Evolutionary conservation across 2,329 filamentous ascomycete species (phyloP).

Genomic region (Myriosclerotinia curreyana): DNA sequence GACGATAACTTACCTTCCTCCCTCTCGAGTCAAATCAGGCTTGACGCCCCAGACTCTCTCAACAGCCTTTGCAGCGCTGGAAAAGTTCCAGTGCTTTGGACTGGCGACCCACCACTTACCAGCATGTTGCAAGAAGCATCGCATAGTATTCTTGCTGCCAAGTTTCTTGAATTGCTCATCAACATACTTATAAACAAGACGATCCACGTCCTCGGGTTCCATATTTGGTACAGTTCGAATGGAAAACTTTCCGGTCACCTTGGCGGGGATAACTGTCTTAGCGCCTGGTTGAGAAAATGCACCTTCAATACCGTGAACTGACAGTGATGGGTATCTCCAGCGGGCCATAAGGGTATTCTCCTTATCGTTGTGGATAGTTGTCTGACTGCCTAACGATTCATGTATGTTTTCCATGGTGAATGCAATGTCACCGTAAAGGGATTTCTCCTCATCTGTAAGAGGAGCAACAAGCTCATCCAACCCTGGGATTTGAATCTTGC

Average conservation of each 20-base stretch:
- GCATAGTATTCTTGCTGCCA: conserved; percentile 86
- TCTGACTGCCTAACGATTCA: conserved; percentile 85
- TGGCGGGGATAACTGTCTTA: conserved; percentile 98
- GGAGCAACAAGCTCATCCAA: conserved; percentile 91
- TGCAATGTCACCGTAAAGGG: conserved; percentile 82
- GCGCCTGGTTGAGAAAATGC: conserved; percentile 90
- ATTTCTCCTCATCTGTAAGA: conserved; percentile 79
- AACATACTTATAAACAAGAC: conserved; percentile 78
- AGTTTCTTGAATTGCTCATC: conserved; percentile 82
- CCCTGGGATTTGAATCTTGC: conserved; percentile 92
- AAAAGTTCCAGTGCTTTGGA: conserved; percentile 99
- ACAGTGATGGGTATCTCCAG: conserved; percentile 93
- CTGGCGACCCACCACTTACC: conserved; percentile 99
- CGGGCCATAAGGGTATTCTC: conserved; percentile 91
- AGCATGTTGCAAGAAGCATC: conserved; percentile 77
- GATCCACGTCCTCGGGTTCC: conserved; percentile 87
- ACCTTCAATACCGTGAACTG: conserved; percentile 90
- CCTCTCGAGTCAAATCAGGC: conserved; percentile 94
- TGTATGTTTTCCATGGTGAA: conserved; percentile 97
- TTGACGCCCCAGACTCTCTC: conserved; percentile 90
- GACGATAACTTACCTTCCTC: conserved; percentile 66
- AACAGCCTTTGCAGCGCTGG: conserved; percentile 90
- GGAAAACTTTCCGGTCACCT: conserved; percentile 97
- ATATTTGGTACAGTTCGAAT: conserved; percentile 97
- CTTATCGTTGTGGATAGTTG: conserved; percentile 83